A percentile compares a stretch with the other conserved stretches of the same genome.
Conservation (phyloP, 495 filamentous ascomycete genomes). For the Astrothelium macrocarpum region DNA sequence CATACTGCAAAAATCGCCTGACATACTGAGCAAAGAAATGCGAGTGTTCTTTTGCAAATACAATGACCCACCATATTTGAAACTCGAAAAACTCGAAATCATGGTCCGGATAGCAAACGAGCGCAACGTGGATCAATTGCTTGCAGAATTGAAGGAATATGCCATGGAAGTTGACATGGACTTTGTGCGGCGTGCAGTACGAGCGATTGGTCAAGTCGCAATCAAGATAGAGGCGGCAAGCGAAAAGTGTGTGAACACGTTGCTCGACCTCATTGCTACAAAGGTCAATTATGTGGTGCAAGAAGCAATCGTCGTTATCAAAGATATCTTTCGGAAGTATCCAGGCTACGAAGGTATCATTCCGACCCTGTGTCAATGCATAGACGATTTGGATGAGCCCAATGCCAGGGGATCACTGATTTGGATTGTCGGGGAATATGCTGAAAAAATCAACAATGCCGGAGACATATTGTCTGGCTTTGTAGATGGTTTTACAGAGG, state of each 20-base stretch:
- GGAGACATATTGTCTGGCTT: slow-evolving; percentile 80
- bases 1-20: slow-evolving; percentile 86
- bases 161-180: slow-evolving; percentile 98
- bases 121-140: slow-evolving; percentile 87
- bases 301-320: slow-evolving; percentile 95
- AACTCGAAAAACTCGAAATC: slow-evolving; percentile 94
- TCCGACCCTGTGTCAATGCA: slow-evolving; percentile 88
- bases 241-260: slow-evolving; percentile 88
- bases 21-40: slow-evolving; percentile 93
- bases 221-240: slow-evolving; percentile 95
- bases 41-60: slow-evolving; percentile 99
- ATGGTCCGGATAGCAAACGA: slow-evolving; percentile 99
- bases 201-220: slow-evolving; percentile 91
- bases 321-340: slow-evolving; percentile 96
- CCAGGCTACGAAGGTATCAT: slow-evolving; percentile 97
- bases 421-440: slow-evolving; percentile 98
- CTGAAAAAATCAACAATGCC: slow-evolving; percentile 96
- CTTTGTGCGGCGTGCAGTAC: slow-evolving; percentile 86
- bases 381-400: slow-evolving; percentile 93
- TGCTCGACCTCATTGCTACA: slow-evolving; percentile 87
- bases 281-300: slow-evolving; percentile 99
- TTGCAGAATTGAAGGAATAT: slow-evolving; percentile 93
- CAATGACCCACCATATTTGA: slow-evolving; percentile 96
- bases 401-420: slow-evolving; percentile 86
- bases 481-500: slow-evolving; percentile 85